Percentiles rank a stretch among this genome's conserved stretches.
phyloP scores from a whole-genome alignment of 2,329 filamentous ascomycete species.

The Aspergillus udagawae region DNA sequence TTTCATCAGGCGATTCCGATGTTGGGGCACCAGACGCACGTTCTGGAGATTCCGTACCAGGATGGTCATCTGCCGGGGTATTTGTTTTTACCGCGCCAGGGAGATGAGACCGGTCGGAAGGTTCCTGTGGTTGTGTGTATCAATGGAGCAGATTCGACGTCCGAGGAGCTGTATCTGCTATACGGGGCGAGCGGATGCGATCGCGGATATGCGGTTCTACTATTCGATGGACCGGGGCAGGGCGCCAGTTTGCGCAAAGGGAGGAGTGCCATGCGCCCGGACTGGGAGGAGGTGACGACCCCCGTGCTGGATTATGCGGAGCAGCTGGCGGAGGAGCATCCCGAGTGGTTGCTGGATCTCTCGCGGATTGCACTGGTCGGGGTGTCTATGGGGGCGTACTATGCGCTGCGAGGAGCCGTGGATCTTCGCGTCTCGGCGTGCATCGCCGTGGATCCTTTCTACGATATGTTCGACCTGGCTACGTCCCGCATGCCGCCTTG shows the following conservation, averaged over 20 bases:
- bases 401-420: not conserved
- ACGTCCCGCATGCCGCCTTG: not conserved
- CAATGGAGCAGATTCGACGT: too few relatives aligned
- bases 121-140: too few relatives aligned
- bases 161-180: too few relatives aligned
- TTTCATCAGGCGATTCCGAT: not conserved
- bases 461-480: conserved; percentile 6
- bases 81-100: not conserved
- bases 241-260: too few relatives aligned
- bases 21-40: not conserved
- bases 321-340: not conserved
- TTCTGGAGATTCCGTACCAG: not conserved
- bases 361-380: not conserved
- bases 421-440: conserved; percentile 2
- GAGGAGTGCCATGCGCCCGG: too few relatives aligned
- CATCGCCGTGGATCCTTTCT: conserved; percentile 7
- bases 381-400: conserved; percentile 2
- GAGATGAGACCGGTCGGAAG: too few relatives aligned
- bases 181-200: too few relatives aligned
- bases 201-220: too few relatives aligned
- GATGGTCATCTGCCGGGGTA: not conserved
- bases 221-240: too few relatives aligned
- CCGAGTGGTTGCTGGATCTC: not conserved
- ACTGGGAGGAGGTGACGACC: too few relatives aligned
- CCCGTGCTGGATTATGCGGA: not conserved